Evolutionary conservation across 495 filamentous ascomycete species (phyloP), one percentile per base, ranked within the genome.

Genomic region (Opeltia flavorubescens): DNA sequence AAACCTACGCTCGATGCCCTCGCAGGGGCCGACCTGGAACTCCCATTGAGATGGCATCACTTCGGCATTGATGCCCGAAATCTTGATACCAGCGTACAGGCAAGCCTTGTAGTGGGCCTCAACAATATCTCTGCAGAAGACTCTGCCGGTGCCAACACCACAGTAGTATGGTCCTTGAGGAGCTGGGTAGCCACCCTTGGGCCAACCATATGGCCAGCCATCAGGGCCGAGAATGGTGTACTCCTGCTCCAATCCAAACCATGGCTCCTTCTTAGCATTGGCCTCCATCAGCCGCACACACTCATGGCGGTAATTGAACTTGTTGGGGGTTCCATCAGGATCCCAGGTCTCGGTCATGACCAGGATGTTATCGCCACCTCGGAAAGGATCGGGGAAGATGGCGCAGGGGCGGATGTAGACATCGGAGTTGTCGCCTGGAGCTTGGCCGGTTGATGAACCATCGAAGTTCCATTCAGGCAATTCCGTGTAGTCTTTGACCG

Each of bases 381-480:
- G 84, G 85, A 95, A 89, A 40, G 91, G 91, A 49, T 95, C 89
- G 51, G 89, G 86, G 76, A 74, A 96, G 68, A 84, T 78, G 52
- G 86, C 85, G 47, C 84, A 77, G 48, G 91, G 91, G 59, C 84
- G 83, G 50, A 98, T 84, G 75, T 94, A 95, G 78, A 96, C 81
- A 70, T 98, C 91, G 47, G 89, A 95, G 76, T 98, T 87, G 66
- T 89, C 85, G 61, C 89, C 86, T 27, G 88, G 86, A 45, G 91
- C 91, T 67, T 98, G 91, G 58, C 73, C 84, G 55, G 86, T 94
- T 17, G 88, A 95, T 46, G 86, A 94, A 63, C 91, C 91, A 62
- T 98, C 91, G 61, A 98, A 98, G 75, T 96, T 98, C 91, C 91
- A 98, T 65, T 94, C 86, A 50, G 89, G 86, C 49, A 98, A 86